Conservation (phyloP, 208 protist genomes). For the Trypanosoma congolense region DNA sequence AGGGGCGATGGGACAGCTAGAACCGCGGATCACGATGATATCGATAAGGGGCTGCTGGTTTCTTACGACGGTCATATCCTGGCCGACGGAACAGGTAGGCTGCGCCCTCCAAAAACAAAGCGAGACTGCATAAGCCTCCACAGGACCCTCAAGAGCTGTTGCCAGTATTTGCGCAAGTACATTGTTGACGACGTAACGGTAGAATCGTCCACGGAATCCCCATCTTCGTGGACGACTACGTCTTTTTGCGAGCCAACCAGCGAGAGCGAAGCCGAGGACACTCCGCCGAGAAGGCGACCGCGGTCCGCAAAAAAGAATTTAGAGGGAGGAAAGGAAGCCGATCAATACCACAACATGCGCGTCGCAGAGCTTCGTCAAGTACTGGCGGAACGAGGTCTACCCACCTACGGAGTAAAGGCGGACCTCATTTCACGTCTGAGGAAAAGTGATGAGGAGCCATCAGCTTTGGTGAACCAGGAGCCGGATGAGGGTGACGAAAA, state of each 20-base stretch:
- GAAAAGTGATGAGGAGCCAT: constrained; percentile 10
- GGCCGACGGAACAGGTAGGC: constrained; percentile 46
- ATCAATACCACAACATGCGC: constrained; percentile 2
- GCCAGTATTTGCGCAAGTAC: constrained; percentile 24
- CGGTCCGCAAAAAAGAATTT: constrained; percentile 2
- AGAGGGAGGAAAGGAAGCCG: background rate
- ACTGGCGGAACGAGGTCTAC: constrained; percentile 31
- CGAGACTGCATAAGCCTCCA: constrained; percentile 32
- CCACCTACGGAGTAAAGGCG: constrained; percentile 48
- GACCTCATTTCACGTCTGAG: constrained; percentile 40
- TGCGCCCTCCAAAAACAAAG: constrained; percentile 38
- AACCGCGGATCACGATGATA: background rate
- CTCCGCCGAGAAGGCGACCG: constrained; percentile 3
- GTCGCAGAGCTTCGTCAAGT: constrained; percentile 25
- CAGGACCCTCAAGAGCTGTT: constrained; percentile 38
- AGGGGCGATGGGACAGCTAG: background rate
- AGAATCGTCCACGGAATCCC: constrained; percentile 9
- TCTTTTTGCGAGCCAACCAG: constrained; percentile 2
- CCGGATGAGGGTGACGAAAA: too few species aligned
- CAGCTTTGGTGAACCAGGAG: too few species aligned
- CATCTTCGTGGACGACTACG: constrained; percentile 6
- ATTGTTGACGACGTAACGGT: background rate
- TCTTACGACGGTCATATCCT: constrained; percentile 66
- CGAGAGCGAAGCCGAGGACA: constrained; percentile 3
- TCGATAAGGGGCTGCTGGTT: constrained; percentile 45